Evolutionary conservation across 2,329 filamentous ascomycete genomes (phyloP).

Genomic region (Penicillium decumbens): DNA sequence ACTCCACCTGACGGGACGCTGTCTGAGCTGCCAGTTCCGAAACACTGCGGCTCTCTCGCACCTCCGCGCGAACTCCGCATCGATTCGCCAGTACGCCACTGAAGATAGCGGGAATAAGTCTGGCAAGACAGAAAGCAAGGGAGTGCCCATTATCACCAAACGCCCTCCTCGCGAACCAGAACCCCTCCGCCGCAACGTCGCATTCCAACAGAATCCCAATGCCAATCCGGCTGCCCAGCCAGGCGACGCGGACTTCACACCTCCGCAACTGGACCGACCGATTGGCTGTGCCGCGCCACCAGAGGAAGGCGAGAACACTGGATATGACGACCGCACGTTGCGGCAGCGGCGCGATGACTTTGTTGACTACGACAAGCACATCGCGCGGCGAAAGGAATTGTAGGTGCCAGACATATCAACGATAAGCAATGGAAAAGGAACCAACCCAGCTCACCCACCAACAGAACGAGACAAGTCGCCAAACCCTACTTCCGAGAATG

Average conservation of each 20-base stretch:
- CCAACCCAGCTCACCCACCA: not conserved
- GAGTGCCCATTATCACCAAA: slow-evolving; percentile 9
- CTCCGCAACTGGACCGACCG: slow-evolving; percentile 60
- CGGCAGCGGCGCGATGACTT: slow-evolving; percentile 72
- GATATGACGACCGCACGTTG: slow-evolving; percentile 63
- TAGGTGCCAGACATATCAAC: slow-evolving; percentile 38
- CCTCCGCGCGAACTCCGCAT: slow-evolving; percentile 17
- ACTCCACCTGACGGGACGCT: slow-evolving; percentile 28
- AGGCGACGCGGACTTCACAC: slow-evolving; percentile 46
- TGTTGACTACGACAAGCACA: slow-evolving; percentile 77
- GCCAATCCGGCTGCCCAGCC: slow-evolving; percentile 21
- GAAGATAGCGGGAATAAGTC: slow-evolving; percentile 12
- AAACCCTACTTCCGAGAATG: slow-evolving; percentile 96
- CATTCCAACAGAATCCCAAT: slow-evolving; percentile 30
- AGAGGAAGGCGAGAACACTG: slow-evolving; percentile 72
- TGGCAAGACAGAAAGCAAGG: slow-evolving; percentile 1
- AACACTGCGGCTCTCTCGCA: slow-evolving; percentile 17
- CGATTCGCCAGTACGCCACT: slow-evolving; percentile 30
- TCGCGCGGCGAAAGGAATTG: slow-evolving; percentile 71
- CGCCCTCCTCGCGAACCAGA: slow-evolving; percentile 1
- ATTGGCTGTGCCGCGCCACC: slow-evolving; percentile 78
- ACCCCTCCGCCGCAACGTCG: slow-evolving; percentile 14
- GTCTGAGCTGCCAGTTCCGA: slow-evolving; percentile 37
- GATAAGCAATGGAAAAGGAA: not conserved
- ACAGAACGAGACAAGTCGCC: slow-evolving; percentile 67